Evolutionary conservation across 2,329 filamentous ascomycete species (phyloP), one percentile per base, ranked within the genome.

Genomic region (Stagonosporopsis rhizophila): DNA sequence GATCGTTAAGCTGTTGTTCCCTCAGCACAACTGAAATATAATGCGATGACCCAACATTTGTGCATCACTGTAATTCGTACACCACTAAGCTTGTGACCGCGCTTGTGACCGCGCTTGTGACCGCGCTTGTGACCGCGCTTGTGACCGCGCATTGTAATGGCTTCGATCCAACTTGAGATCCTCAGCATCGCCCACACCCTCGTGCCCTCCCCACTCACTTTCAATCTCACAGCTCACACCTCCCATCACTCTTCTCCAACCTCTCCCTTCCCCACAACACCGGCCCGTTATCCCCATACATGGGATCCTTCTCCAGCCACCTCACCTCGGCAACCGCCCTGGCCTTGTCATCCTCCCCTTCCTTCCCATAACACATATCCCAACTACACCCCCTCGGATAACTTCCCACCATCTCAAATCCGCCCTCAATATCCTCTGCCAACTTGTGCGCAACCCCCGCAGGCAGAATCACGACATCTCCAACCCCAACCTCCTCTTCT

Each of bases 281-380:
- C 1, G 68, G 68, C 28, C 69, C 69, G 47, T 67, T 58, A 14
- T 59, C 56, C 8, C 69, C 67, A 62, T 71, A 72, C 17, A 89
- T 71, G 17, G 86, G 86, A 77, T 89, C 87, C 58, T 68, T 80
- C 40, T 78, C 69, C 61, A 89, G 85, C 87, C 86, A 89, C 5
- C 61, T 64, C 65, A 89, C 62, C 3, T 65, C 61, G 48, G 61
- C 68, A 42, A 88, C 87, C 6, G 62, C 69, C 54, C 80, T 72
- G 6, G 82, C 72, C 64, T 83, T 83, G 6, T 73, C 70, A 66
- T 84, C 82, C 67, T 89, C 87, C 0, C 79, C 83, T 34, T 78
- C 65, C 47, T 78, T 78, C 1, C 87, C 88, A 76, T 90, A 69
- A 64, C 87, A 90, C 88, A 91, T 90, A 72, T 90, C 87, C 87